Evolutionary conservation across 345 rosid species (phyloP), one percentile per base, ranked within the genome.

Genomic region (Eucalyptus coolabah): DNA sequence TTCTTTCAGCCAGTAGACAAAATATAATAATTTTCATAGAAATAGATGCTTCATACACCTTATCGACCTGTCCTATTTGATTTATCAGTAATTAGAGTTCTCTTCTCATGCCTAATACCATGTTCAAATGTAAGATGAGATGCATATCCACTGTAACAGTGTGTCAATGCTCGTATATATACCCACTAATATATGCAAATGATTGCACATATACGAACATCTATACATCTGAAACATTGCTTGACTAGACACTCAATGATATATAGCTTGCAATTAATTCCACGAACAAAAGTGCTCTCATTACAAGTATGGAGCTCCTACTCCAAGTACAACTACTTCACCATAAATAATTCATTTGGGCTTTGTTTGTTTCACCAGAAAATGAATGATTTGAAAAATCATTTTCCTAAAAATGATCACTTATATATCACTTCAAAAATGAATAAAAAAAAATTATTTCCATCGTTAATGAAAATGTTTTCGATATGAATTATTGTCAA

Each of bases 401-500:
- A 24, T 56, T 24, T 24, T 24, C 30, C 63, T 56, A 56, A 56
- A 56, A 56, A 23, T 0, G 28, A 56, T 9, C 63, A 56, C 63
- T 56, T 56, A 23, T 54, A 23, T 56, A 56, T 56, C 28, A 24
- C 30, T 24, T 56, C 6, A 56, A 56, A 56, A 23, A 56, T 56
- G 63, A 23, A 56, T 2, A 56, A 23, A 56, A 56, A 30, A 56
- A 56, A 56, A 24, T 1, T 24, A 23, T 23, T 1, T 56, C 1
- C 6, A 56, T 56, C 4, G 30, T 0, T 56, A 9, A 24, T 1
- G 0, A 56, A 56, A 56, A 56, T 56, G 63, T 56, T 56, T 54
- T 24, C 0, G 5, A 56, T 0, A 9, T 54, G 19, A 54, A 54
- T 54, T 23, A 0, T 21, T 54, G 60, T 54, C 60, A 23, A 54